These are phyloP conservation scores for Alternaria panax DNA, from an alignment of 2,329 filamentous ascomycete genomes.

Conservation along the genomic window DNA sequence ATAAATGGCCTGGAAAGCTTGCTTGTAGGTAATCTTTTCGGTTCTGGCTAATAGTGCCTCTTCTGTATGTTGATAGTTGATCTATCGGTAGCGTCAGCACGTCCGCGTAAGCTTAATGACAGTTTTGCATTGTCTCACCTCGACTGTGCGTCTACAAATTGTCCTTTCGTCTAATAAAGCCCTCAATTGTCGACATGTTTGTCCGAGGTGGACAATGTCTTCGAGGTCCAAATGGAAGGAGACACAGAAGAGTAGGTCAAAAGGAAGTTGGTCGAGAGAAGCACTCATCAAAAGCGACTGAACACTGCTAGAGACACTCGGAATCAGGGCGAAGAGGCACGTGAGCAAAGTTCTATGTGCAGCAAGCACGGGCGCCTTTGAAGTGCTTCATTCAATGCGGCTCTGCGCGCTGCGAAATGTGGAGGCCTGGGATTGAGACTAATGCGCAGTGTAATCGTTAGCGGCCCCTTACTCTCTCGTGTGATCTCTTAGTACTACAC, in stretches of 20 bases:
- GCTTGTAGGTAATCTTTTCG: slow-evolving; percentile 55
- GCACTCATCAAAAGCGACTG: slow-evolving; percentile 33
- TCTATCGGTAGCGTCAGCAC: slow-evolving; percentile 41
- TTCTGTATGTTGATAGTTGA: slow-evolving; percentile 51
- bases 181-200: slow-evolving; percentile 61
- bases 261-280: slow-evolving; percentile 61
- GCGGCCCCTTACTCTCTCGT: no score
- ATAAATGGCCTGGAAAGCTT: slow-evolving; percentile 66
- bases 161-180: slow-evolving; percentile 61
- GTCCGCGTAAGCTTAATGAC: slow-evolving; percentile 12
- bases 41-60: slow-evolving; percentile 54
- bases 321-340: background rate
- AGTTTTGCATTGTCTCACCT: slow-evolving; percentile 55
- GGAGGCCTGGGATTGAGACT: no score
- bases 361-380: background rate
- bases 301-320: background rate
- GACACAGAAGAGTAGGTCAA: slow-evolving; percentile 70
- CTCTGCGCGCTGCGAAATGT: no score
- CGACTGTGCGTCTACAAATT: slow-evolving; percentile 65
- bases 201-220: slow-evolving; percentile 65
- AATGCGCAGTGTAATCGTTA: no score
- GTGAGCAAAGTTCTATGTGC: background rate
- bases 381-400: no score
- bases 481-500: no score
- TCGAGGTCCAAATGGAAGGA: slow-evolving; percentile 62